A percentile compares a stretch with the other conserved stretches of the same genome.
Evolutionary conservation across 2,329 filamentous ascomycete species (phyloP).

Genomic region (Aspergillus sojae): DNA sequence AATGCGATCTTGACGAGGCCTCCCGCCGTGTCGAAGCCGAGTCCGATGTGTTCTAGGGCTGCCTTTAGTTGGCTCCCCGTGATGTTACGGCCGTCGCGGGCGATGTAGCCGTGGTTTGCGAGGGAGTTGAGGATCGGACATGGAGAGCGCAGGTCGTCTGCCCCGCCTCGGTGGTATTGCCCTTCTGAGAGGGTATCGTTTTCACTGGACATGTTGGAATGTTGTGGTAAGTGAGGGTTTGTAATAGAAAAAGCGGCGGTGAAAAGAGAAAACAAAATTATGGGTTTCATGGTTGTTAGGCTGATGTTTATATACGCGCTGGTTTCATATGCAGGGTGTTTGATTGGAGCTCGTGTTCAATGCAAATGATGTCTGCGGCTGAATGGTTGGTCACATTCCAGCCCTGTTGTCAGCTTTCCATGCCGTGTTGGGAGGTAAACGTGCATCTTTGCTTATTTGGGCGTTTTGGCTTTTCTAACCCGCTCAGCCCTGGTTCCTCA

Average conservation of each 20-base stretch:
- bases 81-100: constrained; percentile 19
- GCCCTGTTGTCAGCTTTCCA: neutral
- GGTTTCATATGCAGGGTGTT: neutral
- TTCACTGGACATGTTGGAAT: neutral
- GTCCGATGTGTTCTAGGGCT: constrained; percentile 14
- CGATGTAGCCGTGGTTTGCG: constrained; percentile 21
- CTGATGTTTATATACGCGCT: neutral
- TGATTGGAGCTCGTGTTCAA: neutral
- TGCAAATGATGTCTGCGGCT: neutral
- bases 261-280: neutral
- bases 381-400: neutral
- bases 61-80: constrained; percentile 14
- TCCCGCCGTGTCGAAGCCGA: constrained; percentile 9
- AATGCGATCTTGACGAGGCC: constrained; percentile 15
- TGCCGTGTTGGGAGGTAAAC: neutral
- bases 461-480: neutral
- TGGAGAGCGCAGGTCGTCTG: constrained; percentile 16
- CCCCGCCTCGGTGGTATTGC: constrained; percentile 7
- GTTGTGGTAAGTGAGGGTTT: neutral
- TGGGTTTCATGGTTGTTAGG: neutral
- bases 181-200: neutral
- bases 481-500: no score
- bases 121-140: constrained; percentile 21
- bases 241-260: neutral
- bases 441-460: neutral